These are phyloP conservation scores for Spathaspora girioi DNA, from an alignment of 805 yeast species.

Conservation along the genomic window DNA sequence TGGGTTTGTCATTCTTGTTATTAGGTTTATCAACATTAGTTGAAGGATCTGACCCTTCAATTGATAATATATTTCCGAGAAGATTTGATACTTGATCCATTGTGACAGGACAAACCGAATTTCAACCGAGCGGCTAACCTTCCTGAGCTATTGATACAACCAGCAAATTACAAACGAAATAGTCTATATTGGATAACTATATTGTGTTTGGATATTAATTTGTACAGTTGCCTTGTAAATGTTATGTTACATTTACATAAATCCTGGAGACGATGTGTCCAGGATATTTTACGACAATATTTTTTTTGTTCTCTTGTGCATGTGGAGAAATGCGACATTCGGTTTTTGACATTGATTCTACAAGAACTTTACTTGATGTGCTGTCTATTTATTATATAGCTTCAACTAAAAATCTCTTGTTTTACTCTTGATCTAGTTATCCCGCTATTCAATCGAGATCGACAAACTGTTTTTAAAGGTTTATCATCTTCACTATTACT, in stretches of 20 bases:
- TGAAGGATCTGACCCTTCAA: neutral
- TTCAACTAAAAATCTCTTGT: neutral
- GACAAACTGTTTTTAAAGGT: slow-evolving; percentile 8
- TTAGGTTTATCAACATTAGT: neutral
- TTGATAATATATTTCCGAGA: slow-evolving; percentile 3
- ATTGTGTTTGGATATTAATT: neutral
- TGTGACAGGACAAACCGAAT: neutral
- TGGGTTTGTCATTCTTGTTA: neutral
- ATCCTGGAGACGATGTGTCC: neutral
- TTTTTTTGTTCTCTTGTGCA: neutral
- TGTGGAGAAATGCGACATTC: neutral
- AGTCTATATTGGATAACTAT: neutral
- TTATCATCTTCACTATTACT: slow-evolving; percentile 1
- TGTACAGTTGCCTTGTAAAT: neutral
- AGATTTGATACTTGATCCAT: slow-evolving; percentile 5
- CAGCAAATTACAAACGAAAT: neutral
- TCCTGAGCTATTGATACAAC: neutral
- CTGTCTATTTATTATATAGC: neutral
- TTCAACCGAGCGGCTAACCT: neutral
- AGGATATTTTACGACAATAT: neutral
- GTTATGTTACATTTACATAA: neutral
- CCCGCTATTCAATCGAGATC: slow-evolving; percentile 10
- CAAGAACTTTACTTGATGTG: neutral
- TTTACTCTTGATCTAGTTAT: neutral
- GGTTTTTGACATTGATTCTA: neutral